Percentiles rank a stretch among this genome's conserved stretches.
These are phyloP conservation scores for Fusarium sp. DNA, from an alignment of 2,329 filamentous ascomycete genomes.

Conservation along the genomic window DNA sequence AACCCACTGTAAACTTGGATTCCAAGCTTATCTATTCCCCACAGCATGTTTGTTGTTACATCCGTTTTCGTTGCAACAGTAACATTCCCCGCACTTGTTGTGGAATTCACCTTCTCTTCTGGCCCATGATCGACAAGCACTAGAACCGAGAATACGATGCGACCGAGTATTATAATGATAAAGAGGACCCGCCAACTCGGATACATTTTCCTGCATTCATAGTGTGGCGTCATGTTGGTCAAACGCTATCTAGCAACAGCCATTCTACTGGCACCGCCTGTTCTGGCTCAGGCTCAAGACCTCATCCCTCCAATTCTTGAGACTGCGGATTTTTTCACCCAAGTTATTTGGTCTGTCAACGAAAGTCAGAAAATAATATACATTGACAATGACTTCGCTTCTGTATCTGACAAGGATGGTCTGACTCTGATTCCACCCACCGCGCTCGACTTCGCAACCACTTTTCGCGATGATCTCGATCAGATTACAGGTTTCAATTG, in stretches of 20 bases:
- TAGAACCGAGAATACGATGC: neutral
- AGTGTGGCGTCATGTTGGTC: neutral
- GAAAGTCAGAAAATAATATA: slow-evolving; percentile 7
- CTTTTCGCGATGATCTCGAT: slow-evolving; percentile 14
- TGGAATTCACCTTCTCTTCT: slow-evolving; percentile 1
- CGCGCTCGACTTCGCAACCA: slow-evolving; percentile 10
- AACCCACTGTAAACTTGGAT: no score
- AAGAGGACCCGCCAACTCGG: fast-evolving
- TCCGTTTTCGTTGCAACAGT: neutral
- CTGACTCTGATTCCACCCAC: slow-evolving; percentile 14
- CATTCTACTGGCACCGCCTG: neutral
- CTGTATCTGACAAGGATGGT: neutral
- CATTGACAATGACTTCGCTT: neutral
- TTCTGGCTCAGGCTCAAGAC: neutral
- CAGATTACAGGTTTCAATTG: slow-evolving; percentile 15
- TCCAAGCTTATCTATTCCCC: no score
- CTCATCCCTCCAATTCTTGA: slow-evolving; percentile 13
- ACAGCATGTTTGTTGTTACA: neutral
- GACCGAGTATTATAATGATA: neutral
- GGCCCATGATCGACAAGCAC: slow-evolving; percentile 11
- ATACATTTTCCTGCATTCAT: fast-evolving
- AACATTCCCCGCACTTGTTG: slow-evolving; percentile 2
- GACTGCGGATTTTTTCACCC: neutral
- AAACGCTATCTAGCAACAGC: neutral
- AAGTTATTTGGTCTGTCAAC: slow-evolving; percentile 4